Evolutionary conservation across 305 asterid species (phyloP).

Genomic region (Rubia peregrina): DNA sequence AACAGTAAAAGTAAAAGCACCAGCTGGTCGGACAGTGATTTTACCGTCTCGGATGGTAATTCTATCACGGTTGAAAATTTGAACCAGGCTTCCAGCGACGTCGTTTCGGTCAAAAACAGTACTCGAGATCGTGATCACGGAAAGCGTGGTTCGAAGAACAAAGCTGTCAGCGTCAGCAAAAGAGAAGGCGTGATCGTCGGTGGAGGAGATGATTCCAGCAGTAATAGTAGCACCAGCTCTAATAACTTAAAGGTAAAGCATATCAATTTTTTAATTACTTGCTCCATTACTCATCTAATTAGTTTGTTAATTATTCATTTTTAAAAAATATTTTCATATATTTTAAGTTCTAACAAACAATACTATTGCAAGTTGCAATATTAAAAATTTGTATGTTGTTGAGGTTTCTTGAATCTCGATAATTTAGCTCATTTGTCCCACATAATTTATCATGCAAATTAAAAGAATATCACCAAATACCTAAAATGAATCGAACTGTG

Average conservation of each 20-base stretch:
- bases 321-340: too few relatives aligned
- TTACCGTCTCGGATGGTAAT: conserved; percentile 38
- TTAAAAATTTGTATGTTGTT: conserved; percentile 9
- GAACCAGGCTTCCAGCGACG: conserved; percentile 16
- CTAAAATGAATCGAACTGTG: not conserved
- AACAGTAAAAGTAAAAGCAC: conserved; percentile 26
- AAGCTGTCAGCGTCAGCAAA: conserved; percentile 23
- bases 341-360: not conserved
- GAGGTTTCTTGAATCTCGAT: not conserved
- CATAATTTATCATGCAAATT: not conserved
- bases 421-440: not conserved
- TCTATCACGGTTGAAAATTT: not conserved
- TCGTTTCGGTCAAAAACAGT: not conserved
- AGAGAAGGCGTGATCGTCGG: conserved; percentile 34
- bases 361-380: not conserved
- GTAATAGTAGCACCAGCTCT: conserved; percentile 30
- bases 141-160: conserved; percentile 7
- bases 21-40: conserved; percentile 44
- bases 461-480: not conserved
- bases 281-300: not conserved
- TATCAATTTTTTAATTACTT: not conserved
- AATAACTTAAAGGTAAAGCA: conserved; percentile 40
- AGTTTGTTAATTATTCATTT: too few relatives aligned
- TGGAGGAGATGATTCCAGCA: conserved; percentile 30
- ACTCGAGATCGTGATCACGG: not conserved